Base-by-base conservation (phyloP, 148 eudicot species). In the Oxyria digyna region DNA sequence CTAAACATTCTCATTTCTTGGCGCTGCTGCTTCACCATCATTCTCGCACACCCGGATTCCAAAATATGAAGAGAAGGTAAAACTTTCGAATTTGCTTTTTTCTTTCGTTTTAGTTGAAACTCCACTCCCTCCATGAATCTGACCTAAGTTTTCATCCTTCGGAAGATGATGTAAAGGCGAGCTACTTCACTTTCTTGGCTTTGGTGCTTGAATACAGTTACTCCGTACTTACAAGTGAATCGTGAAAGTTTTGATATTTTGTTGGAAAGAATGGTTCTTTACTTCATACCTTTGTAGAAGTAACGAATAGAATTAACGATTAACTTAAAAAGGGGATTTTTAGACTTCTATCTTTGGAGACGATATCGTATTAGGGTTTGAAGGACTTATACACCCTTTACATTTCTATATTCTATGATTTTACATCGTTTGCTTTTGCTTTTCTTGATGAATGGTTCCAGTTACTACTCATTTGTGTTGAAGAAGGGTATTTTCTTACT, bases 31-130 rank as follows among this genome's bases (percentile, higher is more conserved):
- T 1, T 10, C 8, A 3, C 41, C 62, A 24, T 24, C 62, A 46
- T 46, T 46, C 14, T 52, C 62, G 62, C 31, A 31, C 65, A 13
- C 37, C 8, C 35, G 38, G 1, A 14, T 5, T 37, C 4, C 8
- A 29, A 4, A 59, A 59, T 27, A 59, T 59, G 35, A 27, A 59
- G 38, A 59, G 65, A 15, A 59, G 65, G 64, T 57, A 57, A 57
- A 55, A 26, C 0, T 57, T 0, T 7, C 37, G 10, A 27, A 18
- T 0, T 29, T 59, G 37, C 21, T 31, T 9, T 15, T 11, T 55
- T 31, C 18, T 15, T 11, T 55, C 62, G 62, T 55, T 23, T 55
- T 41, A 2, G n/a, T 43, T 26, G 26, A 20, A 21, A 6, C 9
- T 14, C 4, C 37, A 59, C 20, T 59, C 65, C 65, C 65, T 29